phyloP scores from a whole-genome alignment of 176 grass and related monocot genomes.

The Puya raimondii region DNA sequence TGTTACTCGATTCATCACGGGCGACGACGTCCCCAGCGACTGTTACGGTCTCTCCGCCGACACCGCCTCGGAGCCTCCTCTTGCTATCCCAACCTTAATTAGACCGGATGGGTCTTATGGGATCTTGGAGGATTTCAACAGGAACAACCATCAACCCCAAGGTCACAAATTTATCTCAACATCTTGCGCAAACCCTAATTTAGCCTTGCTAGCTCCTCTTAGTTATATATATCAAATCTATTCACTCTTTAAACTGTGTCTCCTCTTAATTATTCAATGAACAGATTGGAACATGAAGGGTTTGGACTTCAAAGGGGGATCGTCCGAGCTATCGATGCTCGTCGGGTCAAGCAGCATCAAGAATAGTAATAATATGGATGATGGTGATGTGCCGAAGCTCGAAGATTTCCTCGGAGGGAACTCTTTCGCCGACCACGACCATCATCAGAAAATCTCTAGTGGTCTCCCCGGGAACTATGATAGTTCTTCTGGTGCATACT shows the following conservation, averaged over 20 bases:
- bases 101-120: slow-evolving; percentile 4
- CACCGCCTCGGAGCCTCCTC: slow-evolving; percentile 4
- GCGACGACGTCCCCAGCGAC: slow-evolving; percentile 32
- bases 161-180: slow-evolving; percentile 17
- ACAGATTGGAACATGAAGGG: slow-evolving; percentile 89
- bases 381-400: slow-evolving; percentile 54
- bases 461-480: too few species aligned
- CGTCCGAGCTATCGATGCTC: slow-evolving; percentile 83
- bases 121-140: slow-evolving; percentile 16
- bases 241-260: slow-evolving; percentile 3
- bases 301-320: slow-evolving; percentile 26
- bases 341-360: slow-evolving; percentile 58
- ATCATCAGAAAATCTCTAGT: slow-evolving; percentile 23
- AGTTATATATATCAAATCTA: not conserved
- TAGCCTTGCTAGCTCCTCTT: too few species aligned
- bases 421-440: slow-evolving; percentile 64
- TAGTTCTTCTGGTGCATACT: slow-evolving; percentile 18
- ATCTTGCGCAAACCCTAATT: not conserved
- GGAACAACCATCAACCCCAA: slow-evolving; percentile 19
- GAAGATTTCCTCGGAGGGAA: slow-evolving; percentile 91
- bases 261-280: not conserved
- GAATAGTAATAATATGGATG: too few species aligned
- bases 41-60: slow-evolving; percentile 29
- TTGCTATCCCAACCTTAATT: slow-evolving; percentile 5
- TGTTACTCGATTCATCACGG: slow-evolving; percentile 13